Conservation (phyloP, 805 yeast genomes). For the Kluyveromyces siamensis region DNA sequence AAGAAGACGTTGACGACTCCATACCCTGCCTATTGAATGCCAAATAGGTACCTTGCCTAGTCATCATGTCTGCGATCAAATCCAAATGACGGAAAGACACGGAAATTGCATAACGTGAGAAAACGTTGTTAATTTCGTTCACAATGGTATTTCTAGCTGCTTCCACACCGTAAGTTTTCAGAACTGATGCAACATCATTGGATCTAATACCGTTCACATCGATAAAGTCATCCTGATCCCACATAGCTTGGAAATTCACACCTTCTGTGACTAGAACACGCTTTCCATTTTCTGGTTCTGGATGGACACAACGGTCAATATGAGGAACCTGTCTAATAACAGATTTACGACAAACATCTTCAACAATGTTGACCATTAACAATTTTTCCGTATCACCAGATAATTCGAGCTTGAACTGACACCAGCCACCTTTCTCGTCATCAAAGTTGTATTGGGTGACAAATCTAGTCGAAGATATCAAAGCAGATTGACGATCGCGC, state of each 20-base stretch:
- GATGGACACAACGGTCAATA: conserved; percentile 90
- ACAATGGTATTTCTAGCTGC: conserved; percentile 98
- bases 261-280: conserved; percentile 92
- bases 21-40: conserved; percentile 99
- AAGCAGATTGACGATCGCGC: conserved; percentile 77
- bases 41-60: conserved; percentile 93
- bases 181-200: conserved; percentile 86
- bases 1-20: conserved; percentile 88
- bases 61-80: conserved; percentile 97
- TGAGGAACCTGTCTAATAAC: conserved; percentile 88
- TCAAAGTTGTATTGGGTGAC: conserved; percentile 82
- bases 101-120: conserved; percentile 90
- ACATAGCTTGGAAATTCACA: conserved; percentile 94
- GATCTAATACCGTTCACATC: conserved; percentile 85
- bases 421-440: conserved; percentile 83
- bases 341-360: conserved; percentile 78
- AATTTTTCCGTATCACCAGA: conserved; percentile 83
- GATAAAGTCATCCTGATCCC: conserved; percentile 93
- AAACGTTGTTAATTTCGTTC: conserved; percentile 89
- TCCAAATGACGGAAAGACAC: conserved; percentile 93
- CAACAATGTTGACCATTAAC: conserved; percentile 94
- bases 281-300: conserved; percentile 58
- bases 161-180: conserved; percentile 92
- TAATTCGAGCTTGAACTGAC: conserved; percentile 78
- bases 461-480: conserved; percentile 62